Percentiles rank a stretch among this genome's conserved stretches.
Evolutionary conservation across 1,139 yeast genomes (phyloP).

Genomic region (Saccharomycopsis crataegensis): DNA sequence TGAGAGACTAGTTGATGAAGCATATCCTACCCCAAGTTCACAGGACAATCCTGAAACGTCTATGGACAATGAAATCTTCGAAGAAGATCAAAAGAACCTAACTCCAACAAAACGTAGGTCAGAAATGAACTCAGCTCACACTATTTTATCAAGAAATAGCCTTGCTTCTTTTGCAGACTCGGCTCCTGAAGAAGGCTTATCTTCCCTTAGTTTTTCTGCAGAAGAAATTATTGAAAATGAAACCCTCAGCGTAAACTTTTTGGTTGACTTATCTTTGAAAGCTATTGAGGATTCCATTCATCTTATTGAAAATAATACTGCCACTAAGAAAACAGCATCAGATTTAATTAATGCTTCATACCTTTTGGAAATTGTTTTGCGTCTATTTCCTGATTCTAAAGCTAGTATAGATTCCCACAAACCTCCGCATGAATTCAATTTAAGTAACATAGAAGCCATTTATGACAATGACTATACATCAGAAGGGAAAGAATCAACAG

Average conservation of each 20-base stretch:
- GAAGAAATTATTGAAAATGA: background rate
- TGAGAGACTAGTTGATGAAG: too few relatives aligned
- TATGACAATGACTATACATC: background rate
- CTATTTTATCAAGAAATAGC: background rate
- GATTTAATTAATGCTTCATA: constrained; percentile 7
- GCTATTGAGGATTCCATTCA: background rate
- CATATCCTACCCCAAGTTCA: too few relatives aligned
- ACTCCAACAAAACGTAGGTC: too few relatives aligned
- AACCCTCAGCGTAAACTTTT: constrained; percentile 4
- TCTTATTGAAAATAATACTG: background rate
- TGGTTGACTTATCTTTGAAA: constrained; percentile 1
- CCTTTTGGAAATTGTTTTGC: constrained; percentile 8
- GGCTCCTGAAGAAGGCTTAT: background rate
- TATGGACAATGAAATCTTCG: too few relatives aligned
- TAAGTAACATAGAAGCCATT: constrained; percentile 11
- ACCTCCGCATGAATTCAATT: constrained; percentile 1
- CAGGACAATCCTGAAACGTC: too few relatives aligned
- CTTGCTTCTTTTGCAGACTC: background rate
- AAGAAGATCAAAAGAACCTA: too few relatives aligned
- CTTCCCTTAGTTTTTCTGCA: background rate
- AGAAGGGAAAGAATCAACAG: too few relatives aligned
- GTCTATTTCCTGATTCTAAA: background rate
- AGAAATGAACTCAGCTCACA: too few relatives aligned
- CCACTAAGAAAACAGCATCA: constrained; percentile 3
- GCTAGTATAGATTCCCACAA: background rate